A percentile compares a stretch with the other conserved stretches of the same genome.
Conservation (phyloP, 306 rosid species). For the Cucurbita ficifolia region DNA sequence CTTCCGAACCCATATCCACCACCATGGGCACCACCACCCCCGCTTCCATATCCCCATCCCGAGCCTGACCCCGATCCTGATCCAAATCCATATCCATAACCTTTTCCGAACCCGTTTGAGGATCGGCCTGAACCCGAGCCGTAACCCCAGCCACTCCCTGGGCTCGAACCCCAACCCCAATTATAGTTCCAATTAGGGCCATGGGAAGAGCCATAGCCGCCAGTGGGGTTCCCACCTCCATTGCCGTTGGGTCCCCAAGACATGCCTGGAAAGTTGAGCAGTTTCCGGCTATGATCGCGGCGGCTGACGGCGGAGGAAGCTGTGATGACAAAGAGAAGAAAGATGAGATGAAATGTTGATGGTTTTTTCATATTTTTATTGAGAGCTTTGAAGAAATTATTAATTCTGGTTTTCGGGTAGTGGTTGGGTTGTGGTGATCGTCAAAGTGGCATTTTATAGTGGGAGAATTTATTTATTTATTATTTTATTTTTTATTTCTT, state of each 20-base stretch:
- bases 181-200: conserved; percentile 61
- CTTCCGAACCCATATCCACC: conserved; percentile 46
- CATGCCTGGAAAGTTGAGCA: conserved; percentile 9
- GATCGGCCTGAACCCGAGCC: conserved; percentile 73
- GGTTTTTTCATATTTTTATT: neutral
- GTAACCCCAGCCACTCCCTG: conserved; percentile 58
- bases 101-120: conserved; percentile 38
- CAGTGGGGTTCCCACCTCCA: conserved; percentile 22
- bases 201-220: conserved; percentile 50
- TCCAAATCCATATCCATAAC: conserved; percentile 54
- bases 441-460: conserved; percentile 29
- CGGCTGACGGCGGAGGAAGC: conserved; percentile 2
- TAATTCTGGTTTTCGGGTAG: neutral
- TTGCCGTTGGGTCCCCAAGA: conserved; percentile 17
- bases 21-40: conserved; percentile 36
- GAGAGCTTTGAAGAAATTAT: neutral
- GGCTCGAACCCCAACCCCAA: conserved; percentile 85
- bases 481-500: too few species aligned
- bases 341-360: neutral
- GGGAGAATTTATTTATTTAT: neutral
- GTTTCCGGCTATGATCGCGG: conserved; percentile 11
- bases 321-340: conserved; percentile 23
- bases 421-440: conserved; percentile 16
- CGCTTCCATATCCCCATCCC: conserved; percentile 46
- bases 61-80: conserved; percentile 49